Conservation (phyloP, 805 yeast genomes). For the Cyberlindnera maritima region DNA sequence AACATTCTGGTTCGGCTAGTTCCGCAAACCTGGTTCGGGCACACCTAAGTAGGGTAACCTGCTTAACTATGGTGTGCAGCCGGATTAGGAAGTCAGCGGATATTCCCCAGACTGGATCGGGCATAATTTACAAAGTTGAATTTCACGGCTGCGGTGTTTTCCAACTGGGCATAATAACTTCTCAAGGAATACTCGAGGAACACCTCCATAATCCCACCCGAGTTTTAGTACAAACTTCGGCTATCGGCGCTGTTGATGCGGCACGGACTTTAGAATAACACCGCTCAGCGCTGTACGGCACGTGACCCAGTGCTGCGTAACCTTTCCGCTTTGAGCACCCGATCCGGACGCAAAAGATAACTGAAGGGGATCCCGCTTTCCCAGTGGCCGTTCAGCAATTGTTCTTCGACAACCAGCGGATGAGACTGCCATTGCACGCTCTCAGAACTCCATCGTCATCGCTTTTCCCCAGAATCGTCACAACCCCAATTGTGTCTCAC, state of each 20-base stretch:
- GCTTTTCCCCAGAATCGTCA: not conserved
- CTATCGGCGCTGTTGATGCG: not conserved
- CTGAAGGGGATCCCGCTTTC: not conserved
- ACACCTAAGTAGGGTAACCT: no score
- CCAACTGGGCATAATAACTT: no score
- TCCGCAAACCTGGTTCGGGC: no score
- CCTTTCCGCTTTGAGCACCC: slow-evolving; percentile 1
- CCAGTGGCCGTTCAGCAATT: not conserved
- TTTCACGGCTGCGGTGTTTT: no score
- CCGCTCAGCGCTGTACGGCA: slow-evolving; percentile 4
- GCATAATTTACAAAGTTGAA: no score
- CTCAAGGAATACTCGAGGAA: no score
- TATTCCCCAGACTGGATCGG: no score
- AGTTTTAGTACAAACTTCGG: no score
- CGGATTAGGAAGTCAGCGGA: no score
- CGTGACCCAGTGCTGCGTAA: not conserved
- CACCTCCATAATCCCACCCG: no score
- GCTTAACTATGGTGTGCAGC: no score
- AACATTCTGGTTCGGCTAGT: no score
- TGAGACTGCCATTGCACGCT: slow-evolving; percentile 7
- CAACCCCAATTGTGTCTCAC: not conserved
- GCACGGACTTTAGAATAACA: slow-evolving; percentile 4
- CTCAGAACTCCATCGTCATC: slow-evolving; percentile 2
- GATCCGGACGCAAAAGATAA: slow-evolving; percentile 2
- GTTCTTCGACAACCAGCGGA: not conserved